Percentiles rank a stretch among this genome's conserved stretches.
These are phyloP conservation scores for Pleurotus cornucopiae DNA, from an alignment of 768 basidiomycete genomes.

Conservation along the genomic window DNA sequence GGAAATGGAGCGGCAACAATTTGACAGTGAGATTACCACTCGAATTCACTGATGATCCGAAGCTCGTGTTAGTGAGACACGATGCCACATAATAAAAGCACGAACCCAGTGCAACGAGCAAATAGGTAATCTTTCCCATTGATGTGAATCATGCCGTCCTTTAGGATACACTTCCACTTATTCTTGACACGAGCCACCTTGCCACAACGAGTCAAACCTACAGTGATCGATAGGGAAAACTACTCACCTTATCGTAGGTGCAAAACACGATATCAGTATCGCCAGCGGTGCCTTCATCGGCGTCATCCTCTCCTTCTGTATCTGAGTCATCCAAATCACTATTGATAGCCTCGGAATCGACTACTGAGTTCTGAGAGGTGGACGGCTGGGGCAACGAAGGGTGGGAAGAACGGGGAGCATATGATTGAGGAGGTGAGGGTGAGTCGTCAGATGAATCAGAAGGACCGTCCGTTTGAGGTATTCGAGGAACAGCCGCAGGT, in stretches of 20 bases:
- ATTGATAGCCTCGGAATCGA: slow-evolving; percentile 85
- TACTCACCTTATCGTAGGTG: slow-evolving; percentile 90
- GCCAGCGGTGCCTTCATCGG: slow-evolving; percentile 67
- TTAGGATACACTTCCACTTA: slow-evolving; percentile 98
- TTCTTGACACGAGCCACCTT: slow-evolving; percentile 99
- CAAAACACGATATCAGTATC: slow-evolving; percentile 95
- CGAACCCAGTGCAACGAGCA: slow-evolving; percentile 93
- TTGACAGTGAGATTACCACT: slow-evolving; percentile 29
- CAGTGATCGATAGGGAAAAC: neutral
- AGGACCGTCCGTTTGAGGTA: slow-evolving; percentile 83
- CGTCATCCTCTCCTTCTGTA: slow-evolving; percentile 79
- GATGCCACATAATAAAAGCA: slow-evolving; percentile 7
- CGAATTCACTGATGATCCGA: slow-evolving; percentile 29
- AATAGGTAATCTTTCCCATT: slow-evolving; percentile 98
- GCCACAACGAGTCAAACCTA: neutral
- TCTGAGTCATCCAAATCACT: slow-evolving; percentile 97
- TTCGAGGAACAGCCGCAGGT: slow-evolving; percentile 31
- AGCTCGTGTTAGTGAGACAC: neutral
- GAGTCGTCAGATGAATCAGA: slow-evolving; percentile 67
- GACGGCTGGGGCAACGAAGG: slow-evolving; percentile 71
- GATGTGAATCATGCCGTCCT: slow-evolving; percentile 96
- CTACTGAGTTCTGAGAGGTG: slow-evolving; percentile 27
- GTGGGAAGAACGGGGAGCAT: slow-evolving; percentile 68
- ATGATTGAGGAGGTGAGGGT: slow-evolving; percentile 62
- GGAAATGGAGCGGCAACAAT: too few relatives aligned